These are phyloP conservation scores for Populus hybrid DNA, from an alignment of 441 rosid genomes.

Conservation along the genomic window DNA sequence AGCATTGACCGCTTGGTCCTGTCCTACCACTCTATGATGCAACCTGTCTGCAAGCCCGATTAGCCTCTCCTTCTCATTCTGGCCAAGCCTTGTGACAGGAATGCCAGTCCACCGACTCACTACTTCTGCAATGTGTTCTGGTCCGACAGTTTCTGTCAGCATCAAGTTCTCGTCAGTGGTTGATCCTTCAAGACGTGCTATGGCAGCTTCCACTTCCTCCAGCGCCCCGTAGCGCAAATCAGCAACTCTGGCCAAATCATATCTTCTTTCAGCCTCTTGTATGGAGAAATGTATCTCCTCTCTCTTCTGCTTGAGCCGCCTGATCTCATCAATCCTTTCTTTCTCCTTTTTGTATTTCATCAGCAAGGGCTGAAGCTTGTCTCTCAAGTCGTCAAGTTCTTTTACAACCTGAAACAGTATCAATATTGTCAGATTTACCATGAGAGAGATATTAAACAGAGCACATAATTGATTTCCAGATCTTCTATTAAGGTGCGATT, in stretches of 20 bases:
- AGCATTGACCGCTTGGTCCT: slow-evolving; percentile 70
- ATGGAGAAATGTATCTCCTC: slow-evolving; percentile 70
- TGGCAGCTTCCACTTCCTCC: slow-evolving; percentile 77
- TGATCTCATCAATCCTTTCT: slow-evolving; percentile 81
- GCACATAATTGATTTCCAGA: background rate
- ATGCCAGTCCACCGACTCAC: slow-evolving; percentile 98
- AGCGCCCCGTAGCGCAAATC: slow-evolving; percentile 82
- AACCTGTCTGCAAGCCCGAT: slow-evolving; percentile 76
- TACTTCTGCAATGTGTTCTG: slow-evolving; percentile 93
- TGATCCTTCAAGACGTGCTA: slow-evolving; percentile 59
- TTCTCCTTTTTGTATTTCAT: slow-evolving; percentile 92
- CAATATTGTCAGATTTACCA: background rate
- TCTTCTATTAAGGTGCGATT: background rate
- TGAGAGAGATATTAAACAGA: background rate
- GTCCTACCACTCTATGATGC: slow-evolving; percentile 89
- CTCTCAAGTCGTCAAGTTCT: slow-evolving; percentile 90
- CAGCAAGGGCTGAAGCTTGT: slow-evolving; percentile 79
- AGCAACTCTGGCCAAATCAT: slow-evolving; percentile 87
- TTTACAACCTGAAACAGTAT: slow-evolving; percentile 56
- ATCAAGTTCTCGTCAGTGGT: slow-evolving; percentile 56
- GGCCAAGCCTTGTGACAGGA: slow-evolving; percentile 93
- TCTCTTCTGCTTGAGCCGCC: slow-evolving; percentile 72
- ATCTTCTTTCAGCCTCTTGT: slow-evolving; percentile 91
- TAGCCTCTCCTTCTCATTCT: slow-evolving; percentile 74
- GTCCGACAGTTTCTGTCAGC: slow-evolving; percentile 82